These are phyloP conservation scores for Ceratobasidium sp. DNA, from an alignment of 1,284 basidiomycete genomes.

Conservation along the genomic window DNA sequence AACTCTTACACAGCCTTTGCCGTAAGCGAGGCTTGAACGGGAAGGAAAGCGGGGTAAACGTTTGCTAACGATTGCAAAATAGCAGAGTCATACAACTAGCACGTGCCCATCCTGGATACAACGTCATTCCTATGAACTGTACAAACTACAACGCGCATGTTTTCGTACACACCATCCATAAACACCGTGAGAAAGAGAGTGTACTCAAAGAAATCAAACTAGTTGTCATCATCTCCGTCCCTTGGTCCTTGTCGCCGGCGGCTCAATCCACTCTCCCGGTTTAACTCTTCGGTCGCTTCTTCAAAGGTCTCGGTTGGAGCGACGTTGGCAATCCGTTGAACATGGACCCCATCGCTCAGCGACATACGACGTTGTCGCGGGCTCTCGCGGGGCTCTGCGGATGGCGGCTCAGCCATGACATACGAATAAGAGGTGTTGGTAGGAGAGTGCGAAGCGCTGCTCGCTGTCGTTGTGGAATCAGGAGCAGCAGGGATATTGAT, in stretches of 20 bases:
- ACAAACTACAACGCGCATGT: background rate
- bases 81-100: background rate
- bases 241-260: constrained; percentile 27
- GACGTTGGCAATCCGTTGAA: constrained; percentile 66
- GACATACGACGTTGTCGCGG: constrained; percentile 60
- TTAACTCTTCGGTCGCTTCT: constrained; percentile 68
- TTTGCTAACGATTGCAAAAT: background rate
- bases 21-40: constrained; percentile 9
- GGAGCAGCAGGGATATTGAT: constrained; percentile 16
- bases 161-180: background rate
- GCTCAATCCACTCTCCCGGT: constrained; percentile 58
- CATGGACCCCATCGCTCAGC: constrained; percentile 67
- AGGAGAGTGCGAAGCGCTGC: constrained; percentile 26
- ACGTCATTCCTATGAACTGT: no score
- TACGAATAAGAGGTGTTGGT: constrained; percentile 37
- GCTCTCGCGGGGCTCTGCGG: constrained; percentile 20
- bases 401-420: constrained; percentile 18
- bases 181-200: background rate
- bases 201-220: background rate
- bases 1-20: background rate
- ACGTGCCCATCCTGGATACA: constrained; percentile 1
- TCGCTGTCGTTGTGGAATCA: constrained; percentile 23
- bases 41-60: constrained; percentile 15
- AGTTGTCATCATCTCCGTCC: constrained; percentile 12
- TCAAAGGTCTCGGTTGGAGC: constrained; percentile 60